Evolutionary conservation across 148 eudicot genomes (phyloP).

Genomic region (Rhododendron molle): DNA sequence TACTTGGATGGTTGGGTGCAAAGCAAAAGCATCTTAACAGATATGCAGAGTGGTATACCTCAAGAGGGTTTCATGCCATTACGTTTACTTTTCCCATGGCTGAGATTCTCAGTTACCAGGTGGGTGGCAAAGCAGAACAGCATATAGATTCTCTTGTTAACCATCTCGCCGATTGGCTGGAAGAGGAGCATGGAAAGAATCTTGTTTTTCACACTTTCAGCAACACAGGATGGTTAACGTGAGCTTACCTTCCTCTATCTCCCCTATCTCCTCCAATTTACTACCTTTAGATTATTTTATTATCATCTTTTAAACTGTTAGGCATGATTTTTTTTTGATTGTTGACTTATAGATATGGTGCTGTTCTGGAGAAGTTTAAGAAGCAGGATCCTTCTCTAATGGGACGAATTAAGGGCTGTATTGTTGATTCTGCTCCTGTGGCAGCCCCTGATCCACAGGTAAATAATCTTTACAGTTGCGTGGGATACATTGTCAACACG

Average conservation of each 20-base stretch:
- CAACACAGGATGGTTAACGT: conserved; percentile 99
- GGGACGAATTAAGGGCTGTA: conserved; percentile 74
- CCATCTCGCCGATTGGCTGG: conserved; percentile 88
- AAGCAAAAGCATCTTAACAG: conserved; percentile 89
- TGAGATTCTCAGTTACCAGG: conserved; percentile 83
- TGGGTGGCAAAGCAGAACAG: conserved; percentile 89
- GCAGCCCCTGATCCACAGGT: conserved; percentile 97
- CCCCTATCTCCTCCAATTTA: background rate
- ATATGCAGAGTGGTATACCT: conserved; percentile 93
- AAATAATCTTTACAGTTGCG: background rate
- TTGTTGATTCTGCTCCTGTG: conserved; percentile 97
- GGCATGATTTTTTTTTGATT: conserved; percentile 8
- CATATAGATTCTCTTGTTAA: conserved; percentile 71
- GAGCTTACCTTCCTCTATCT: conserved; percentile 26
- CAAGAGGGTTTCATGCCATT: conserved; percentile 94
- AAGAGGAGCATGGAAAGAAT: conserved; percentile 87
- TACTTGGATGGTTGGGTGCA: conserved; percentile 96
- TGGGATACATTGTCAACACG: background rate
- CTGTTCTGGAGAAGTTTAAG: conserved; percentile 75
- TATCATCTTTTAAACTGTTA: background rate
- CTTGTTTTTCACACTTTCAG: conserved; percentile 95
- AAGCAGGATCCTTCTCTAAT: conserved; percentile 52
- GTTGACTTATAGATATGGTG: conserved; percentile 63
- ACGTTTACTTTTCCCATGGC: conserved; percentile 96
- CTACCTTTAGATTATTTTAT: background rate